Conservation (phyloP, 192 early-diverging fungal genomes). For the Coemansia sp. region DNA sequence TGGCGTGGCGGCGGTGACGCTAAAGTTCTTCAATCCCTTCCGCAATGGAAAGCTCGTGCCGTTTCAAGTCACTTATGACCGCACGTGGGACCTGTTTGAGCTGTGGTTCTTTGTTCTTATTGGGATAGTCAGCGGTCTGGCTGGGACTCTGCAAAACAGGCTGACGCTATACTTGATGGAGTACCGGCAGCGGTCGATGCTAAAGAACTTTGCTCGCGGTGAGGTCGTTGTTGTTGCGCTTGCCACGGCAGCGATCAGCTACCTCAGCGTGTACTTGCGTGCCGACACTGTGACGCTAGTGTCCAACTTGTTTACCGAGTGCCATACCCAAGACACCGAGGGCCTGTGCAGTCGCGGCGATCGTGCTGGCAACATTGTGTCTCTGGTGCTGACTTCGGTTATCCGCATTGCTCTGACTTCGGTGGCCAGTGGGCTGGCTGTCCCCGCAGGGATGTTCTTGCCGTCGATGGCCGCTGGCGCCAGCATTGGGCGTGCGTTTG, state of each 20-base stretch:
- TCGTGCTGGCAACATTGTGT: constrained; percentile 37
- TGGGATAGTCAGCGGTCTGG: constrained; percentile 68
- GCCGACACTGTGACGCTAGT: constrained; percentile 55
- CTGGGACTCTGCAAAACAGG: constrained; percentile 37
- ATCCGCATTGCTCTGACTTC: constrained; percentile 65
- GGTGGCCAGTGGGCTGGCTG: constrained; percentile 68
- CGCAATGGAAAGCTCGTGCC: constrained; percentile 79
- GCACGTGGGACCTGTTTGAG: constrained; percentile 92
- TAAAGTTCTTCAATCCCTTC: constrained; percentile 83
- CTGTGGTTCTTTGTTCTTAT: constrained; percentile 79
- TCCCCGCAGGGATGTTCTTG: constrained; percentile 81
- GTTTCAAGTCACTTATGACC: constrained; percentile 85
- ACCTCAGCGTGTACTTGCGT: constrained; percentile 47
- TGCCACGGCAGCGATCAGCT: constrained; percentile 50
- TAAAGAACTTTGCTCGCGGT: constrained; percentile 46
- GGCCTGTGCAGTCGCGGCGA: constrained; percentile 47
- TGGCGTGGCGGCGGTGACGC: constrained; percentile 78
- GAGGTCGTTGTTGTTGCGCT: constrained; percentile 53
- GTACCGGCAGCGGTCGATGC: constrained; percentile 34
- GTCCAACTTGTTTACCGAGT: constrained; percentile 59
- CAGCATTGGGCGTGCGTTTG: constrained; percentile 87
- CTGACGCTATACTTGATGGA: constrained; percentile 41
- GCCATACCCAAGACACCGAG: constrained; percentile 36
- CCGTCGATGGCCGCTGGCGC: constrained; percentile 89
- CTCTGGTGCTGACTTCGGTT: constrained; percentile 59